Base-by-base conservation (phyloP, 306 rosid species). In the Prunus fruticosa region DNA sequence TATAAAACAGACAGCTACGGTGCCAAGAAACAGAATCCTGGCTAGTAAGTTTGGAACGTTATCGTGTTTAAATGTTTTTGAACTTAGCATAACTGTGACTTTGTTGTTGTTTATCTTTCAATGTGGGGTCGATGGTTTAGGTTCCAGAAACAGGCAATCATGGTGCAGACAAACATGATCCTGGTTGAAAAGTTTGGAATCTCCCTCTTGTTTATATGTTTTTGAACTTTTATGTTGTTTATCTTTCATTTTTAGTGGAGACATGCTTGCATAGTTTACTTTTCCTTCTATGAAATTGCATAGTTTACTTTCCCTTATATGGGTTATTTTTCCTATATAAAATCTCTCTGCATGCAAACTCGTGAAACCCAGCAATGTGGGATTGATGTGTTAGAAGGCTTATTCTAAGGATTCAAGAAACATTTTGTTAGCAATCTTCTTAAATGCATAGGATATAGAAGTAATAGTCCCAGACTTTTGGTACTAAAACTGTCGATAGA, bases 41-140 rank as follows among this genome's bases (percentile, higher is more conserved):
- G 67, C 64, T 60, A 67, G 61, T 46, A 45, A 16, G 67, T 61
- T 49, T 60, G 46, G 68, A 73, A 43, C 19, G 60, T 61, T 4
- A 11, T 34, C 67, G 70, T 87, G 84, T 84, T 78, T 71, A 80
- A 69, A 63, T 15, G 47, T 79, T 71, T 75, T 72, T 13, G 63
- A 34, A 60, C 60, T 50, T 62, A 22, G 76, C 15, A 2, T 23
- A 38, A 11, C 57, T 60, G 19, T 60, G 12, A 57, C 18, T 60
- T 45, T 47, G 41, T 50, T 57, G 49, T 45, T 32, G 75, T 46
- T 64, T 64, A 23, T 58, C 69, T 43, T 73, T 73, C 16, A 18
- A 16, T 73, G 16, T 45, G 12, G 45, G 43, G 20, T 38, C 25
- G 54, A 12, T 54, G 64, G 28, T 34, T 71, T 71, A 70, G 74